phyloP scores from a whole-genome alignment of 331 rosid species.

The Malus hybrid region DNA sequence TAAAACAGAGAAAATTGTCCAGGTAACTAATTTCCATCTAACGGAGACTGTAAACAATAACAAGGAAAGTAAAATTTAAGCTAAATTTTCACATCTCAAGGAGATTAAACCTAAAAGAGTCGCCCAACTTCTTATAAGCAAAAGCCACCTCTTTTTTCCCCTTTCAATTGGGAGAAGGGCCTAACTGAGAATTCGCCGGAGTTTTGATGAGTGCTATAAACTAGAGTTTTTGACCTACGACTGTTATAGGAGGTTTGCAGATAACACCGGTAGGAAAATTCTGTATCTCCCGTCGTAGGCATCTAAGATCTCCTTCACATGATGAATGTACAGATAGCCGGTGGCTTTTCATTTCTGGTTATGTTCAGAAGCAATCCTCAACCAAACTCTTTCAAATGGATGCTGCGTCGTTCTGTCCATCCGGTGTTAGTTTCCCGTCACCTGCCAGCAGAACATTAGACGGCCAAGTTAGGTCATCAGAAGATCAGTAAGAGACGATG shows the following conservation, averaged over 20 bases:
- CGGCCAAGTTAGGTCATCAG: too few species aligned
- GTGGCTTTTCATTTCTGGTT: slow-evolving; percentile 19
- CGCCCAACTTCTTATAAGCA: neutral
- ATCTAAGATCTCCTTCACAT: slow-evolving; percentile 28
- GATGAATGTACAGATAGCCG: slow-evolving; percentile 59
- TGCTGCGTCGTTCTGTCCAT: slow-evolving; percentile 33
- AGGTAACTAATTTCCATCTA: neutral
- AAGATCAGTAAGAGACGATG: neutral
- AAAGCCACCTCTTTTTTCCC: neutral
- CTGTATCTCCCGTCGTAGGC: slow-evolving; percentile 46
- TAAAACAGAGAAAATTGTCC: neutral
- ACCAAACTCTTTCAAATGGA: slow-evolving; percentile 11
- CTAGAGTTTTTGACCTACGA: slow-evolving; percentile 18
- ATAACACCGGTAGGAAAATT: slow-evolving; percentile 27
- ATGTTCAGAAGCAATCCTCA: slow-evolving; percentile 25
- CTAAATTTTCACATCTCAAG: neutral
- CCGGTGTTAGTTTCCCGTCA: slow-evolving; percentile 35
- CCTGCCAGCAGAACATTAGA: slow-evolving; percentile 23
- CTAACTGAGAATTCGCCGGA: neutral
- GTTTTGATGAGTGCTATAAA: slow-evolving; percentile 8
- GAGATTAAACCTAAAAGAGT: slow-evolving; percentile 12
- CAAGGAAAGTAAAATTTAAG: neutral
- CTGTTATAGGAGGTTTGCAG: slow-evolving; percentile 24
- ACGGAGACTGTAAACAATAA: neutral
- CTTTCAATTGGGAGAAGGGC: neutral